Percentiles rank a stretch among this genome's conserved stretches.
Conservation (phyloP, 495 filamentous ascomycete species). For the Penicilliopsis zonata region DNA sequence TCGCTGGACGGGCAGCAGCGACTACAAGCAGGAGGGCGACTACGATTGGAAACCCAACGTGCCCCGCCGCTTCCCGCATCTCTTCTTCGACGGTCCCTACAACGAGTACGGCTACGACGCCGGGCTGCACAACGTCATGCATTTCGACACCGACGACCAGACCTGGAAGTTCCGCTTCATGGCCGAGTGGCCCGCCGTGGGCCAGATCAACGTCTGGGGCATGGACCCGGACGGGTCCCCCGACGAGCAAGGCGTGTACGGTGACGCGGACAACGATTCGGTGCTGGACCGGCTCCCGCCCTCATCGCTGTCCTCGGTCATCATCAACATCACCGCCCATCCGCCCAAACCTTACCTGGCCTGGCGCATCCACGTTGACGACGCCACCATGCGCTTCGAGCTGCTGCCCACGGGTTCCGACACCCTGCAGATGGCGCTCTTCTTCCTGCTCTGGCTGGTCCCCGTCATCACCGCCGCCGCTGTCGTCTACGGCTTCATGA, state of each 20-base stretch:
- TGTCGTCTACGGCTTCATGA: slow-evolving; percentile 48
- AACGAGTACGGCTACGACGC: slow-evolving; percentile 60
- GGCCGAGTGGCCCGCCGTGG: slow-evolving; percentile 51
- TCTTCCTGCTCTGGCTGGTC: slow-evolving; percentile 42
- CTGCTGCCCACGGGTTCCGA: slow-evolving; percentile 43
- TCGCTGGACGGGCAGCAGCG: slow-evolving; percentile 49
- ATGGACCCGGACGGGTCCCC: slow-evolving; percentile 54
- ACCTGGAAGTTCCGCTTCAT: slow-evolving; percentile 51
- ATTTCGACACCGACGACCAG: slow-evolving; percentile 35
- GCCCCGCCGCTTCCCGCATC: slow-evolving; percentile 47
- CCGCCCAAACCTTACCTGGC: slow-evolving; percentile 44
- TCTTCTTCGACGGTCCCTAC: slow-evolving; percentile 53
- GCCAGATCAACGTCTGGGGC: slow-evolving; percentile 59
- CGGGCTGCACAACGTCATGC: slow-evolving; percentile 44
- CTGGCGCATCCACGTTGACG: slow-evolving; percentile 45
- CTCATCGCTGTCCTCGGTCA: slow-evolving; percentile 38
- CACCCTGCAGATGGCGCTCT: slow-evolving; percentile 45
- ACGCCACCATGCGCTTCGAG: slow-evolving; percentile 38
- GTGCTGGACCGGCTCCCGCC: slow-evolving; percentile 55
- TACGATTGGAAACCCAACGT: slow-evolving; percentile 20
- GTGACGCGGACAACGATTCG: slow-evolving; percentile 49
- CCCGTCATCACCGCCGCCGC: slow-evolving; percentile 37
- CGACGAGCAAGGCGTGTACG: slow-evolving; percentile 44
- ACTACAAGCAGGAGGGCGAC: slow-evolving; percentile 54
- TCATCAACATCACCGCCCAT: slow-evolving; percentile 48